Evolutionary conservation across 2,329 filamentous ascomycete species (phyloP), one percentile per base, ranked within the genome.

Genomic region (Sporothrix variecibatus): DNA sequence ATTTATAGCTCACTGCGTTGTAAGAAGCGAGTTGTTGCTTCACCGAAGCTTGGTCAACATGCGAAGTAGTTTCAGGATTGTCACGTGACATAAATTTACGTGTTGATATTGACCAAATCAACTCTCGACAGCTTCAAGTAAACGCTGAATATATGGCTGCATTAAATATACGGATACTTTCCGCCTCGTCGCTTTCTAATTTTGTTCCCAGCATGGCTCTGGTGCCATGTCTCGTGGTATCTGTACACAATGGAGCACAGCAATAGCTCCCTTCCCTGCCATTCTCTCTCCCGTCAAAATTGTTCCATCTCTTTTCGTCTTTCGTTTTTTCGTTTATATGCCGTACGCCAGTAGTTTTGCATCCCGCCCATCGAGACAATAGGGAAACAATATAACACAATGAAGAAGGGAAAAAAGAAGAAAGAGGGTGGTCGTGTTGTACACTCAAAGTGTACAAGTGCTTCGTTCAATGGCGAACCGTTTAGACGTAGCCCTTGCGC

Each of bases 401-500:
- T 23, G 17, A 17, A 38, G 53, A 43, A 31, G 40, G 26, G 23
- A 11, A 34, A 34, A 3, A 34, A n/a, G 40, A 28, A 49, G n/a
- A 26, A 71, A 8, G n/a, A 12, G 40, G 17, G 38, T 17, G 31
- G 20, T 65, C 38, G n/a, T 26, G 20, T 67, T 23, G 62, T 15
- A 15, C 38, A 46, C 9, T 12, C 9, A 3, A 5, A 11, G 51
- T 56, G 51, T n/a, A 56, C 28, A 31, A 15, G 56, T 56, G 17
- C 7, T 34, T 17, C 34, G 31, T 23, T 31, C 8, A 8, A 20
- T 8, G 20, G 31, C 46, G 23, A 68, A 1, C 17, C 62, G 60
- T 84, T 88, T 82, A 91, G 84, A 92, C 90, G 80, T 92, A 92
- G 76, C 90, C 90, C 84, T 92, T 92, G 79, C 90, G 86, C 71